Base-by-base conservation (phyloP, 106 monocot species). In the Phalaenopsis aphrodite region DNA sequence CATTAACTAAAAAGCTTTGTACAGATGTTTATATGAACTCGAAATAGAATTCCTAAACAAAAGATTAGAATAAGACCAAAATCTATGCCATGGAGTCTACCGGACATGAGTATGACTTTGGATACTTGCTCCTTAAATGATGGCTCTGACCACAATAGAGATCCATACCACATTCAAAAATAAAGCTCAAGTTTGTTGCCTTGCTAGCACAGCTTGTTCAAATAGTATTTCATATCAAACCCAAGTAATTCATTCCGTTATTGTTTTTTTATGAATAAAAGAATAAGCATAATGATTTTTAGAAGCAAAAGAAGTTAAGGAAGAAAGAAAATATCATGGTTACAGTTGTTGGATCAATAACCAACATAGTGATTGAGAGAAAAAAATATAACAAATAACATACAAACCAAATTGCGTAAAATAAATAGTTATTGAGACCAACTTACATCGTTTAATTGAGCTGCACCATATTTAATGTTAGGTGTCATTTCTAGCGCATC, bases 401-500 rank as follows among this genome's bases (percentile, higher is more conserved):
- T 1, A 65, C 2, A 65, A 65, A 5, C 23, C 21, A 5, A 39
- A 38, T 69, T 39, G 38, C 69, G 11, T 21, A 69, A 37, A 7
- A 69, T 36, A 69, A 69, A 11, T 4, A 69, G 38, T 39, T 69
- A 69, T 39, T 39, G 2, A 69, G 39, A 69, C 38, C 17, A 46
- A 91, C 88, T 88, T 84, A 88, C 88, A 64, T 85, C 72, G 41
- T 71, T 37, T 18, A 82, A 83, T 36, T 78, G 16, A 3, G 72
- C 75, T 45, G 66, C 19, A 46, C 66, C 78, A 66, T 49, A 56
- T 78, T 82, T 87, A 19, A 89, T 19, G 75, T 42, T 48, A 42
- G 92, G 92, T 18, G 89, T 92, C 89, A 92, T 92, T 77, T 87
- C 84, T 76, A 92, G 80, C 74, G 81, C 80, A 72, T 85, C 86